Percentiles rank a stretch among this genome's conserved stretches.
Conservation (phyloP, 345 rosid genomes). For the Hibiscus trionum region DNA sequence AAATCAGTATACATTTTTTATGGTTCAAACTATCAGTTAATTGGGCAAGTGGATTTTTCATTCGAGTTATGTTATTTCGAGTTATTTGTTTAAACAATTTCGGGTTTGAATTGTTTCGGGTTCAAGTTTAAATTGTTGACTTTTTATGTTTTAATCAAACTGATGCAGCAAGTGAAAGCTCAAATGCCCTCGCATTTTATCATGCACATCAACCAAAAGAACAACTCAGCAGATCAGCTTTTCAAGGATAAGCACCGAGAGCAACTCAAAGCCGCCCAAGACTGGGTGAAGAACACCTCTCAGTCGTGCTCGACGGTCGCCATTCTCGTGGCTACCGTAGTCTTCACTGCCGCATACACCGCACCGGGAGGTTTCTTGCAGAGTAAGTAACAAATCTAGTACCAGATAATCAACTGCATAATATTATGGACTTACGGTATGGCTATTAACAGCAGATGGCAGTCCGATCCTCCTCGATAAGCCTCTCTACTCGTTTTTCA, state of each 20-base stretch:
- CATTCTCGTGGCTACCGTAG: conserved; percentile 18
- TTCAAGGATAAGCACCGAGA: conserved; percentile 13
- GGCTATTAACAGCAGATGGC: neutral
- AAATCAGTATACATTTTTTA: neutral
- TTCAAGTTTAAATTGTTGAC: neutral
- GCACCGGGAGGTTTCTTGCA: conserved; percentile 1
- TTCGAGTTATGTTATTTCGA: neutral
- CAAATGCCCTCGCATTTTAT: conserved; percentile 6
- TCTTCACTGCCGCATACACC: conserved; percentile 19
- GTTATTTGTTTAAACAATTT: no score
- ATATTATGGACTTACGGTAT: neutral
- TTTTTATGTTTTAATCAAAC: no score
- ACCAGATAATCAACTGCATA: neutral
- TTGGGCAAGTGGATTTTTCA: neutral
- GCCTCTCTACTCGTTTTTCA: conserved; percentile 20
- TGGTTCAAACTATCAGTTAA: neutral
- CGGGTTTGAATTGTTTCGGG: neutral
- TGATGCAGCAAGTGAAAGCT: conserved; percentile 10
- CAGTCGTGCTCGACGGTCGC: conserved; percentile 27
- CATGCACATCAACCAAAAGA: conserved; percentile 5
- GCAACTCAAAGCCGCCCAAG: conserved; percentile 9
- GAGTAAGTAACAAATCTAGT: neutral
- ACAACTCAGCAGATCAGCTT: conserved; percentile 5
- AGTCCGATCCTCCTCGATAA: conserved; percentile 11
- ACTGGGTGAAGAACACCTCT: conserved; percentile 19